phyloP scores from a whole-genome alignment of 805 yeast species.

The Zygosaccharomyces kombuchaensis region DNA sequence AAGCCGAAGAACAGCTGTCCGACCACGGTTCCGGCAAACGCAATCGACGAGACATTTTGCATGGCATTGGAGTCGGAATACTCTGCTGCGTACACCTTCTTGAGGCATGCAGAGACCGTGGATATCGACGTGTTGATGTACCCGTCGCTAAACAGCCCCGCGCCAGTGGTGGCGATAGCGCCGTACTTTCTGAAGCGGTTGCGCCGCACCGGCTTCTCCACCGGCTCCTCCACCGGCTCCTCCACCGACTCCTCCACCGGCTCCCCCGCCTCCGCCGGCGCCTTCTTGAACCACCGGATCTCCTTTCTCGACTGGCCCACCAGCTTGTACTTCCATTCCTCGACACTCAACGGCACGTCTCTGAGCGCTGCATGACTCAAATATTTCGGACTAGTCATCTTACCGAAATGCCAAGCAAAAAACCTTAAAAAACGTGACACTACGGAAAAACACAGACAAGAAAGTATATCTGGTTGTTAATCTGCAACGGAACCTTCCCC shows the following conservation, averaged over 20 bases:
- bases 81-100: conserved; percentile 57
- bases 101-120: conserved; percentile 68
- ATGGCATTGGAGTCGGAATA: conserved; percentile 65
- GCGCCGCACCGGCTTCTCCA: not conserved
- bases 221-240: not conserved
- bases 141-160: conserved; percentile 92
- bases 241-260: not conserved
- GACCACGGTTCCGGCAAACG: conserved; percentile 85
- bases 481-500: too few relatives aligned
- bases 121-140: conserved; percentile 83
- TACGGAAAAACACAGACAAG: not conserved
- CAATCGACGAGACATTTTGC: conserved; percentile 78
- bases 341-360: conserved; percentile 46
- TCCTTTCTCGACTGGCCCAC: conserved; percentile 40
- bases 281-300: conserved; percentile 38
- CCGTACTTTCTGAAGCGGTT: conserved; percentile 38
- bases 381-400: not conserved
- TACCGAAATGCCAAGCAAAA: not conserved
- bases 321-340: conserved; percentile 42
- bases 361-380: conserved; percentile 32
- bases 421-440: not conserved
- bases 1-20: conserved; percentile 83
- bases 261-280: conserved; percentile 14
- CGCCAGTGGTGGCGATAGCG: conserved; percentile 82
- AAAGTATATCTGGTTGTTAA: too few relatives aligned